Evolutionary conservation across 2,329 filamentous ascomycete genomes (phyloP).

Genomic region (Paraphaeosphaeria minitans): DNA sequence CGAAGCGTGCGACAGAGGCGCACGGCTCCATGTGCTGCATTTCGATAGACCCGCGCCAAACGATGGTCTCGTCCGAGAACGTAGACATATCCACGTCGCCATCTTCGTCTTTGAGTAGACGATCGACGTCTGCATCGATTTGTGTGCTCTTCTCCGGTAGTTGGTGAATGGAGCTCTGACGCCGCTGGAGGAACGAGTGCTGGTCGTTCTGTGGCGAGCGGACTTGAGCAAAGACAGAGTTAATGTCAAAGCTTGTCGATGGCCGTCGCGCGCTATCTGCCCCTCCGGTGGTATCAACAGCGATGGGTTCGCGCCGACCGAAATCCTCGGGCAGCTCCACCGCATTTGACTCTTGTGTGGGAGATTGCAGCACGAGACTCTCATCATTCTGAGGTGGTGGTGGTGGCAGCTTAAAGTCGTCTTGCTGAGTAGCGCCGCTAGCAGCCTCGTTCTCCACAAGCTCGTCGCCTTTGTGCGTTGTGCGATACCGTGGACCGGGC

Average conservation of each 20-base stretch:
- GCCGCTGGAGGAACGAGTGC: constrained; percentile 55
- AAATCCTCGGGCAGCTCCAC: constrained; percentile 45
- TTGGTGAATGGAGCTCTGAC: constrained; percentile 54
- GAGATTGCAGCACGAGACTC: constrained; percentile 22
- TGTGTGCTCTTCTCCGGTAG: constrained; percentile 48
- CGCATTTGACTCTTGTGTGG: constrained; percentile 20
- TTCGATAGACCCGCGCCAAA: constrained; percentile 49
- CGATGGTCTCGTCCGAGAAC: constrained; percentile 72
- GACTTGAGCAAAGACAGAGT: constrained; percentile 82
- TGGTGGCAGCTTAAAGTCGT: constrained; percentile 35
- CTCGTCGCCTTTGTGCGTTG: constrained; percentile 95
- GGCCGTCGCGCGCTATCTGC: constrained; percentile 54
- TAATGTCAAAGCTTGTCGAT: constrained; percentile 76
- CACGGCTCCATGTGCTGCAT: constrained; percentile 83
- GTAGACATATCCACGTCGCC: constrained; percentile 79
- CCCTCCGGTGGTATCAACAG: constrained; percentile 42
- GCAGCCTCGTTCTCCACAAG: constrained; percentile 73
- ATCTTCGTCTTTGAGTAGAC: constrained; percentile 81
- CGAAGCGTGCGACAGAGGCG: constrained; percentile 75
- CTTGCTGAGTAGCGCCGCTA: constrained; percentile 16
- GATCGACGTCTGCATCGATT: constrained; percentile 87
- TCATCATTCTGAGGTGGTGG: constrained; percentile 29
- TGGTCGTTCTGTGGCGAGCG: constrained; percentile 68
- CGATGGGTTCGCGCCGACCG: constrained; percentile 32
- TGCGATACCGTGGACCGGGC: constrained; percentile 75